A percentile compares a stretch with the other conserved stretches of the same genome.
phyloP scores from a whole-genome alignment of 2,329 filamentous ascomycete species.

The Cladophialophora chaetospira region DNA sequence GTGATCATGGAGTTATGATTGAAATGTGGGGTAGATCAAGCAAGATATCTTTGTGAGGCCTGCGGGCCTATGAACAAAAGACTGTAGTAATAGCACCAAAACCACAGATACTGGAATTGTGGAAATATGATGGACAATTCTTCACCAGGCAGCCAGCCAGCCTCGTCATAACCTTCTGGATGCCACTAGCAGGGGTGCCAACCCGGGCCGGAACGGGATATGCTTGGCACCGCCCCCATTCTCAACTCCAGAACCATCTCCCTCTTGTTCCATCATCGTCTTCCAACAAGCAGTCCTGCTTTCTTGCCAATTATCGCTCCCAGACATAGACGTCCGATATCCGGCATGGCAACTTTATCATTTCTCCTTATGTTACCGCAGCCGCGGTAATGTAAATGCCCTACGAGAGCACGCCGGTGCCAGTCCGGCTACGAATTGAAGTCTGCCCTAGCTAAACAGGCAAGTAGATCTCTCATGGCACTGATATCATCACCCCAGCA shows the following conservation, averaged over 20 bases:
- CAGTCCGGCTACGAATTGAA: no score
- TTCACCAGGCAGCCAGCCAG: not conserved
- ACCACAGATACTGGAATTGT: not conserved
- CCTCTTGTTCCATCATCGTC: not conserved
- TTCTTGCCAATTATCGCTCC: not conserved
- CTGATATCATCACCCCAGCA: no score
- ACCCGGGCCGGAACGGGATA: not conserved
- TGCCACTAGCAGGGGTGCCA: not conserved
- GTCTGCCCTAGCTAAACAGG: no score
- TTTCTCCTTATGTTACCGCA: no score
- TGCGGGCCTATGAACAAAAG: not conserved
- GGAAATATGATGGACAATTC: not conserved
- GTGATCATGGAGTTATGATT: conserved; percentile 2
- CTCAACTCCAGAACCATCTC: not conserved
- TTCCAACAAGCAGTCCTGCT: not conserved
- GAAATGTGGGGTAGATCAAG: not conserved
- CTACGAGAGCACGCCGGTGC: no score
- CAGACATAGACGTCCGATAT: not conserved
- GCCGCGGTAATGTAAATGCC: no score
- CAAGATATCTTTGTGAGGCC: not conserved
- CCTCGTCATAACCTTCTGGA: no score
- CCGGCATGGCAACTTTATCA: no score
- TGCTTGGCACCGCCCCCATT: no score
- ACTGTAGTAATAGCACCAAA: no score
- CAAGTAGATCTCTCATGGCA: no score